Evolutionary conservation across 1,284 basidiomycete species (phyloP).

Genomic region (Boletus smithii): DNA sequence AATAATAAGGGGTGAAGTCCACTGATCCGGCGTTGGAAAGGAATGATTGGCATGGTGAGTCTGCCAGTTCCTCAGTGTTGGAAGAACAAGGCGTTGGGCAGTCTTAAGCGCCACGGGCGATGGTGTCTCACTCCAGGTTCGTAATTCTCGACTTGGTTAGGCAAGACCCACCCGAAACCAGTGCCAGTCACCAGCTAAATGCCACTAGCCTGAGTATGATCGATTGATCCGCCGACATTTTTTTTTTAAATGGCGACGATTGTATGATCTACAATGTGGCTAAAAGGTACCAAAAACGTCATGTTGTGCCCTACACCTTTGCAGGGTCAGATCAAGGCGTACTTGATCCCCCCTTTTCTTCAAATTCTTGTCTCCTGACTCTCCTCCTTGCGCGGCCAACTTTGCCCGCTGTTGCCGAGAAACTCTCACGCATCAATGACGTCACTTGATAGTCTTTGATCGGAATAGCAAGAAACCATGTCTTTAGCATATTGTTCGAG

Average conservation of each 20-base stretch:
- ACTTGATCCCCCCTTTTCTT: background rate
- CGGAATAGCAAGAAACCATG: background rate
- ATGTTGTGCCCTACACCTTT: background rate
- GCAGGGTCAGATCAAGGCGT: background rate
- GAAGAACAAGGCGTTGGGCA: background rate
- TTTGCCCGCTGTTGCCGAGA: background rate
- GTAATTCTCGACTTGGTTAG: background rate
- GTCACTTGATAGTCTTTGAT: background rate
- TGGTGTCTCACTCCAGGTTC: background rate
- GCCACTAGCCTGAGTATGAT: too few species aligned
- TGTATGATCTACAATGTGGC: background rate
- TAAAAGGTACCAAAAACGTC: constrained; percentile 1
- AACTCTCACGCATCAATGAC: background rate
- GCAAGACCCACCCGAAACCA: background rate
- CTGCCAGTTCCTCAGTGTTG: background rate
- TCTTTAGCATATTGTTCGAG: too few species aligned
- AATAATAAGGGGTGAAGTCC: too few species aligned
- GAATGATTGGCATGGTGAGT: background rate
- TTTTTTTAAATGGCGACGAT: too few species aligned
- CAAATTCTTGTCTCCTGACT: background rate
- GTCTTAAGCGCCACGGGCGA: background rate
- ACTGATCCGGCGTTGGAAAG: background rate
- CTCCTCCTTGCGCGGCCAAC: constrained; percentile 1
- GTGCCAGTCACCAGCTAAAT: too few species aligned
- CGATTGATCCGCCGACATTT: too few species aligned